These are phyloP conservation scores for Arabidopsis hybrid DNA, from an alignment of 441 rosid species.

Conservation along the genomic window DNA sequence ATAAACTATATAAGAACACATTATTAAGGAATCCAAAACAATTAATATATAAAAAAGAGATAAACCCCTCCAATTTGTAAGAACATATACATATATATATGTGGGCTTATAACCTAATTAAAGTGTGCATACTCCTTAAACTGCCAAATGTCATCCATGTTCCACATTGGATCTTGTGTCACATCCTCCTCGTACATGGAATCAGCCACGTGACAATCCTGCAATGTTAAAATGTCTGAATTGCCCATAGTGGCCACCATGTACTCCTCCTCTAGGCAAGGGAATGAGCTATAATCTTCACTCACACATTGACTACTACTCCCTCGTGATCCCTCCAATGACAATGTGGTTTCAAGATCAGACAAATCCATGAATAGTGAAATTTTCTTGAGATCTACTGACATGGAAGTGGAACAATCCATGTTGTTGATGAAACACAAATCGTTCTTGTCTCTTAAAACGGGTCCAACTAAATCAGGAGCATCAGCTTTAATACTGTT, in stretches of 20 bases:
- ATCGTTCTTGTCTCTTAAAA: background rate
- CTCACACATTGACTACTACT: constrained; percentile 26
- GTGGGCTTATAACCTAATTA: constrained; percentile 16
- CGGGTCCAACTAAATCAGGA: constrained; percentile 20
- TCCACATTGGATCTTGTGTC: constrained; percentile 25
- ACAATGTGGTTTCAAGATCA: constrained; percentile 27
- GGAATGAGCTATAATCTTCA: constrained; percentile 28
- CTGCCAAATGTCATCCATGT: constrained; percentile 22
- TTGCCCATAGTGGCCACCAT: constrained; percentile 25
- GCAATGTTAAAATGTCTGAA: constrained; percentile 27
- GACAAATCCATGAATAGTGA: constrained; percentile 17
- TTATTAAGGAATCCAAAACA: too few species aligned
- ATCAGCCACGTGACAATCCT: constrained; percentile 13
- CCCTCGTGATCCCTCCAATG: constrained; percentile 23
- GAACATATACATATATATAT: background rate
- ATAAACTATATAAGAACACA: too few species aligned
- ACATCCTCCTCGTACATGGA: constrained; percentile 41
- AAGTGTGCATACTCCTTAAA: constrained; percentile 15
- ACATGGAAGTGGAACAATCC: constrained; percentile 31
- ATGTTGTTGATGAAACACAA: constrained; percentile 21
- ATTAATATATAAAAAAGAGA: too few species aligned
- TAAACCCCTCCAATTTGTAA: background rate
- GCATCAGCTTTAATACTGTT: constrained; percentile 8
- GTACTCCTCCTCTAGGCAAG: constrained; percentile 29
- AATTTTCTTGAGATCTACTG: constrained; percentile 17